Conservation (phyloP, 2,329 filamentous ascomycete species). For the Sporothrix dimorphospora region DNA sequence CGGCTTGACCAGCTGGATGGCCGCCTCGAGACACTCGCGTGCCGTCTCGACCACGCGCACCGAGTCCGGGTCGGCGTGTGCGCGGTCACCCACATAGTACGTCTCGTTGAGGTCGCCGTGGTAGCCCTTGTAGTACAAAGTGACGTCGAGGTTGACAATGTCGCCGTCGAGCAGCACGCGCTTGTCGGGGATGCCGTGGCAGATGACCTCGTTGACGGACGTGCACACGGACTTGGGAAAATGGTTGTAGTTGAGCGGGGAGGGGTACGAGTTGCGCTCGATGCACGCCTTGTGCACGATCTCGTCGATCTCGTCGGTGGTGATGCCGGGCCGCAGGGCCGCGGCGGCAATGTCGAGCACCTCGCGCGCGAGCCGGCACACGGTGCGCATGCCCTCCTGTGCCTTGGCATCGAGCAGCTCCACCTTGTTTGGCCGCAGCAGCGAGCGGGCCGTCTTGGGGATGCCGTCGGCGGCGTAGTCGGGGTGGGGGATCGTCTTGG, state of each 20-base stretch:
- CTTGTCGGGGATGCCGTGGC: slow-evolving; percentile 96
- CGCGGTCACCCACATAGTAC: slow-evolving; percentile 93
- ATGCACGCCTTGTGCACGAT: slow-evolving; percentile 93
- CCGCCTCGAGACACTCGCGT: slow-evolving; percentile 84
- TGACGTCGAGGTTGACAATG: slow-evolving; percentile 96
- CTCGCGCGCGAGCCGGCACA: slow-evolving; percentile 83
- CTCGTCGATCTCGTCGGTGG: slow-evolving; percentile 93
- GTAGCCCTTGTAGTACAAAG: slow-evolving; percentile 90
- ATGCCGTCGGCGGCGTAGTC: slow-evolving; percentile 89
- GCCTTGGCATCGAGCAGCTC: slow-evolving; percentile 78
- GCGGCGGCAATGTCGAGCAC: slow-evolving; percentile 89
- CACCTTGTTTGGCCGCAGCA: slow-evolving; percentile 77
- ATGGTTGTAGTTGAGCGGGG: slow-evolving; percentile 90
- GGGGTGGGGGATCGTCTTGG: slow-evolving; percentile 78
- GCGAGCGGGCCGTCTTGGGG: slow-evolving; percentile 60
- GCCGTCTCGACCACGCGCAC: slow-evolving; percentile 90
- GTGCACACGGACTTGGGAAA: slow-evolving; percentile 99
- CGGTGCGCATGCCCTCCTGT: slow-evolving; percentile 89
- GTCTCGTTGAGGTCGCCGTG: slow-evolving; percentile 98
- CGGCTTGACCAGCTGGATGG: slow-evolving; percentile 90
- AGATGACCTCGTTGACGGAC: slow-evolving; percentile 95
- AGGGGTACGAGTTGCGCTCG: slow-evolving; percentile 91
- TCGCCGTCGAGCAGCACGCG: slow-evolving; percentile 86
- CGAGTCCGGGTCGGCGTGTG: slow-evolving; percentile 78
- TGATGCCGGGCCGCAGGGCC: slow-evolving; percentile 85